A percentile compares a stretch with the other conserved stretches of the same genome.
phyloP scores from a whole-genome alignment of 2,329 filamentous ascomycete genomes.

The Atkinsonella hypoxylon region DNA sequence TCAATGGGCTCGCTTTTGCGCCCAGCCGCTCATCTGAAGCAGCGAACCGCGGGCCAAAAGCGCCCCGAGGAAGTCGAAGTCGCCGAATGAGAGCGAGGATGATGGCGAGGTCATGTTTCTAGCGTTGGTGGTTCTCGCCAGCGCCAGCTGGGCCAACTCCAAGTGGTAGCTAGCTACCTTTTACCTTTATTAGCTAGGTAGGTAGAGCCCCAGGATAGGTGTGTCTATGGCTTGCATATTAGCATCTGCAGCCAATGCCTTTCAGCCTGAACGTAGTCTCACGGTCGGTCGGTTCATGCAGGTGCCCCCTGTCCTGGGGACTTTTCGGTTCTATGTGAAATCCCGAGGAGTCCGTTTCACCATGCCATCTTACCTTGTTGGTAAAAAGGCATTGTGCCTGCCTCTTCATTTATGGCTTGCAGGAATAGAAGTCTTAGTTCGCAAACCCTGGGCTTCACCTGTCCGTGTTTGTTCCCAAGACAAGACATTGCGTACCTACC shows the following conservation, averaged over 20 bases:
- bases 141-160: not conserved
- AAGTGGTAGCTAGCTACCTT: not conserved
- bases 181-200: not conserved
- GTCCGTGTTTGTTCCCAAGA: not conserved
- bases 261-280: conserved; percentile 5
- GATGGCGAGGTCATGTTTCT: not conserved
- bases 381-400: not conserved
- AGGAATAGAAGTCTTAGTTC: not conserved
- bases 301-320: not conserved
- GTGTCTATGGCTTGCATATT: conserved; percentile 13
- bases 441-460: not conserved
- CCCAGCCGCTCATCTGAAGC: conserved; percentile 3
- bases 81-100: not conserved
- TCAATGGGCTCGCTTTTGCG: conserved; percentile 10
- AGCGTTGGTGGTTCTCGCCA: not conserved
- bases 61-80: not conserved
- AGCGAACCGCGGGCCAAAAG: not conserved
- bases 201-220: not conserved
- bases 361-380: not conserved
- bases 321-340: not conserved
- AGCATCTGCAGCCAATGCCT: conserved; percentile 9
- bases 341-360: not conserved
- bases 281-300: conserved; percentile 9
- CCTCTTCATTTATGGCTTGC: not conserved
- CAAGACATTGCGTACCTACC: not conserved